Percentiles rank a stretch among this genome's conserved stretches.
Conservation (phyloP, 805 yeast genomes). For the Monosporozyma servazzii region DNA sequence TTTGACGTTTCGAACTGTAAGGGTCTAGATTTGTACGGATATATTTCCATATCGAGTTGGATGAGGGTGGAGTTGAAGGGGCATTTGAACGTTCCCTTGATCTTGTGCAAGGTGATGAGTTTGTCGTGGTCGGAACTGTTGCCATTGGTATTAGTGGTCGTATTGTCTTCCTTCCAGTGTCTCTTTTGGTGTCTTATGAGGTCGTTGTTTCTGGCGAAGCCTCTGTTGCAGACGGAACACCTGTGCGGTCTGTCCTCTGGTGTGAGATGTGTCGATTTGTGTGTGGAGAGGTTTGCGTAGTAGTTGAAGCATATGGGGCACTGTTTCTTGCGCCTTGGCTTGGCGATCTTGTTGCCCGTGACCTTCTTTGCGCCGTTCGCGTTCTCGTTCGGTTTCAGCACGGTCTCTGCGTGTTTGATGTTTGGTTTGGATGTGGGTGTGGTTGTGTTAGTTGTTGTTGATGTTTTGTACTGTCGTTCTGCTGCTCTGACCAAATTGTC, state of each 20-base stretch:
- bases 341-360: conserved; percentile 19
- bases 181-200: conserved; percentile 76
- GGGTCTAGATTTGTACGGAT: conserved; percentile 19
- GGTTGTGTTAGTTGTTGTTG: background rate
- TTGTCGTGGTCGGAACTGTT: conserved; percentile 19
- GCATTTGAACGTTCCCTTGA: conserved; percentile 52
- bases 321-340: conserved; percentile 55
- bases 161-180: conserved; percentile 57
- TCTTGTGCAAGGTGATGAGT: conserved; percentile 22
- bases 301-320: conserved; percentile 60
- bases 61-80: conserved; percentile 44
- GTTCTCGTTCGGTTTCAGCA: background rate
- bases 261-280: conserved; percentile 65
- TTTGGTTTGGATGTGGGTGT: background rate
- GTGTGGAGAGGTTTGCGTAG: conserved; percentile 77
- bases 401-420: background rate
- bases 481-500: conserved; percentile 25
- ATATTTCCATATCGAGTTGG: conserved; percentile 24
- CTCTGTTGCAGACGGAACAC: conserved; percentile 71
- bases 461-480: conserved; percentile 15
- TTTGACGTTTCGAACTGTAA: conserved; percentile 23
- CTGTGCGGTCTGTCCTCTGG: conserved; percentile 68
- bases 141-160: no score
- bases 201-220: conserved; percentile 84
- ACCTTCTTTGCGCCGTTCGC: background rate